These are phyloP conservation scores for Blastobotrys capitulatus DNA, from an alignment of 1,139 yeast genomes.

Conservation along the genomic window DNA sequence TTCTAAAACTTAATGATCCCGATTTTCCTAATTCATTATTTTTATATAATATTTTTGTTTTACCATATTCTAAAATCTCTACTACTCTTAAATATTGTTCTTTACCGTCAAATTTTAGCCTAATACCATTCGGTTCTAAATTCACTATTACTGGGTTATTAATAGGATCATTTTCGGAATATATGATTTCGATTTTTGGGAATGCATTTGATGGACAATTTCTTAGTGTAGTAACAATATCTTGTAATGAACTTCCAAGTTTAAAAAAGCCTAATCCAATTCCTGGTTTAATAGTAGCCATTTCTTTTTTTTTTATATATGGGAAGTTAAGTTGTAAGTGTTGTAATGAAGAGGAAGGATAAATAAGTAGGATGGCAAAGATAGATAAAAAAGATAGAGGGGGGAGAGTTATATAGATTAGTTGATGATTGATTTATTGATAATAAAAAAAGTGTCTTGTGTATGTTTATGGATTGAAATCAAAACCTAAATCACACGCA, in stretches of 20 bases:
- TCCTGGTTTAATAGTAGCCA: constrained; percentile 19
- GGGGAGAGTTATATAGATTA: too few species aligned
- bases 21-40: constrained; percentile 25
- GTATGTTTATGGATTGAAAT: too few species aligned
- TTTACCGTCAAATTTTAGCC: constrained; percentile 27
- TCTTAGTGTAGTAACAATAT: constrained; percentile 20
- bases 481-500: too few species aligned
- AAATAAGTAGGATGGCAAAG: too few species aligned
- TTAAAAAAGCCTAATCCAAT: constrained; percentile 17
- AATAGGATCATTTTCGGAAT: constrained; percentile 21
- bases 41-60: constrained; percentile 23
- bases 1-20: constrained; percentile 23
- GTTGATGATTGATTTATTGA: too few species aligned
- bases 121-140: constrained; percentile 25
- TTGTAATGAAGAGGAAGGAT: too few species aligned
- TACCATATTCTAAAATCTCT: constrained; percentile 27
- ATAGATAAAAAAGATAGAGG: too few species aligned
- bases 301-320: not conserved
- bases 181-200: constrained; percentile 25
- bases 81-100: constrained; percentile 26
- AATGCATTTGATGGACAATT: constrained; percentile 20
- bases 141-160: constrained; percentile 20
- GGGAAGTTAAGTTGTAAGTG: too few species aligned
- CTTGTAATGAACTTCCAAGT: constrained; percentile 25
- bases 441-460: too few species aligned